phyloP scores from a whole-genome alignment of 2,329 filamentous ascomycete genomes.

The Trichoderma gracile region DNA sequence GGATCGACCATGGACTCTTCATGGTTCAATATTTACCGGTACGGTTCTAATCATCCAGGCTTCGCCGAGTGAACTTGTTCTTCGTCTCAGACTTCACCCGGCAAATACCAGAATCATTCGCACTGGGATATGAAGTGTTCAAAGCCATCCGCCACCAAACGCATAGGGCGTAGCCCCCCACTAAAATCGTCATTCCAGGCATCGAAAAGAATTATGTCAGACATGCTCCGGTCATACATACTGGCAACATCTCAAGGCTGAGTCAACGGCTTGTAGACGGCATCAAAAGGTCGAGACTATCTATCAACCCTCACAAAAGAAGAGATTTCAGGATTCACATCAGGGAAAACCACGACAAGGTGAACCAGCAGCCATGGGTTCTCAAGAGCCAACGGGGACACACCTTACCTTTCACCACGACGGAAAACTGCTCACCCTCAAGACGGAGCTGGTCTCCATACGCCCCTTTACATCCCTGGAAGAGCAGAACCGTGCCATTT shows the following conservation, averaged over 20 bases:
- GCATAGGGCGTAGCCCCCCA: conserved; percentile 21
- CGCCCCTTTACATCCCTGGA: conserved; percentile 52
- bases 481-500: conserved; percentile 54
- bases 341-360: not conserved
- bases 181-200: conserved; percentile 10
- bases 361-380: not conserved
- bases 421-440: conserved; percentile 46
- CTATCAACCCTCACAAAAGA: not conserved
- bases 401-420: conserved; percentile 49
- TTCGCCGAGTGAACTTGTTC: not conserved
- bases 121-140: not conserved
- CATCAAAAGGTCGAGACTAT: not conserved
- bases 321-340: no score
- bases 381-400: conserved; percentile 34
- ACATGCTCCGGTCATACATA: not conserved
- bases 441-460: conserved; percentile 49
- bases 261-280: not conserved
- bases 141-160: not conserved
- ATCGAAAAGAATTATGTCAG: not conserved
- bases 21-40: not conserved
- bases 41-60: not conserved
- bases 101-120: not conserved
- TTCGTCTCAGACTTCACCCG: not conserved
- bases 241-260: not conserved
- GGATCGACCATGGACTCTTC: not conserved